phyloP scores from a whole-genome alignment of 768 basidiomycete species.

The Artomyces pyxidatus region DNA sequence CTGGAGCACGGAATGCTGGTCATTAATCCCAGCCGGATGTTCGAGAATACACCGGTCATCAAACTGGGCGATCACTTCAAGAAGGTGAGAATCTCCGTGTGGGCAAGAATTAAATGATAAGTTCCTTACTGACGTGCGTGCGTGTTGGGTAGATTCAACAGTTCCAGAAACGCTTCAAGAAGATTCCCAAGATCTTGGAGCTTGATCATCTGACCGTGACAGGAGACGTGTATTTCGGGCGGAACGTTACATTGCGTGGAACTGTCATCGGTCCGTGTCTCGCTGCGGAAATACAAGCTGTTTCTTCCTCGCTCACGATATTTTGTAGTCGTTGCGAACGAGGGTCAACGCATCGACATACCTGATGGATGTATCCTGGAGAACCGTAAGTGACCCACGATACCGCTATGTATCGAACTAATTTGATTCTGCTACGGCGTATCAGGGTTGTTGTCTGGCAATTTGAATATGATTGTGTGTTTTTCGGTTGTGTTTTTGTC shows the following conservation, averaged over 20 bases:
- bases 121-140: too few relatives aligned
- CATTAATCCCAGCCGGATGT: slow-evolving; percentile 51
- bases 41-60: slow-evolving; percentile 60
- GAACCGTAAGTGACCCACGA: slow-evolving; percentile 33
- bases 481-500: too few relatives aligned
- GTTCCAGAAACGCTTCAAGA: slow-evolving; percentile 72
- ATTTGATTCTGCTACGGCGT: slow-evolving; percentile 10
- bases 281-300: neutral
- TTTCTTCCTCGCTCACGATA: neutral
- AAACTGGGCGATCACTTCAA: slow-evolving; percentile 75
- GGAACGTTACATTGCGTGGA: slow-evolving; percentile 54
- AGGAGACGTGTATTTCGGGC: slow-evolving; percentile 60
- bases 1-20: slow-evolving; percentile 62
- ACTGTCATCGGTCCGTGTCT: slow-evolving; percentile 46
- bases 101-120: neutral
- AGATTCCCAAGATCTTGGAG: slow-evolving; percentile 65
- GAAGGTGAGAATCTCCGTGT: slow-evolving; percentile 36
- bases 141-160: slow-evolving; percentile 45
- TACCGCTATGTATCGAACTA: neutral
- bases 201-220: slow-evolving; percentile 70
- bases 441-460: slow-evolving; percentile 61
- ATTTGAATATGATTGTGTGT: slow-evolving; percentile 64
- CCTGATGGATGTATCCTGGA: slow-evolving; percentile 52
- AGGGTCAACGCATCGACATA: slow-evolving; percentile 49
- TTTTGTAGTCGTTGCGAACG: slow-evolving; percentile 37